Evolutionary conservation across 2,329 filamentous ascomycete species (phyloP).

Genomic region (Chrysoporthe cubensis): DNA sequence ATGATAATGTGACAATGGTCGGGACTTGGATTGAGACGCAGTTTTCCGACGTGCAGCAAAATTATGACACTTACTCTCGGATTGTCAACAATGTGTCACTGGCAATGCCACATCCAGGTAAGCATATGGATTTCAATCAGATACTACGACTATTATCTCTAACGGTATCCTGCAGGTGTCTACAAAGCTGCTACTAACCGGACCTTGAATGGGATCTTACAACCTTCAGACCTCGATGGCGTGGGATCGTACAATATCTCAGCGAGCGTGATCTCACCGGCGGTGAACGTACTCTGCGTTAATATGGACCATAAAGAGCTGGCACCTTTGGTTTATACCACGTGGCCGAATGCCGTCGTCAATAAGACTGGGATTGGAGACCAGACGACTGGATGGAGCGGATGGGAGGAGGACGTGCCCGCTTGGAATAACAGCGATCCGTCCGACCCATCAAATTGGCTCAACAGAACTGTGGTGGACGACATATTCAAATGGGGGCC

Average conservation of each 20-base stretch:
- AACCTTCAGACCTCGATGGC: slow-evolving; percentile 67
- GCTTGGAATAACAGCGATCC: slow-evolving; percentile 20
- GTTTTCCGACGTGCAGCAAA: slow-evolving; percentile 54
- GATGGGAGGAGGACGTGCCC: slow-evolving; percentile 48
- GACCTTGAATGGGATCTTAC: slow-evolving; percentile 66
- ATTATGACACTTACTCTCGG: slow-evolving; percentile 54
- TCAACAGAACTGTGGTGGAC: slow-evolving; percentile 66
- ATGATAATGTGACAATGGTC: slow-evolving; percentile 73
- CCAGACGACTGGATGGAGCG: slow-evolving; percentile 40
- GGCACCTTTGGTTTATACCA: slow-evolving; percentile 64
- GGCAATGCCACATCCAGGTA: slow-evolving; percentile 72
- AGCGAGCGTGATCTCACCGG: slow-evolving; percentile 72
- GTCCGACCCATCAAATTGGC: slow-evolving; percentile 41
- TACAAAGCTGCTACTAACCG: slow-evolving; percentile 65
- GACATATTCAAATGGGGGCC: slow-evolving; percentile 71
- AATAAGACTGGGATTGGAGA: slow-evolving; percentile 32
- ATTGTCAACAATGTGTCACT: slow-evolving; percentile 77
- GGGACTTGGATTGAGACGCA: slow-evolving; percentile 69
- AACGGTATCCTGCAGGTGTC: slow-evolving; percentile 48
- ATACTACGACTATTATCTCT: neutral
- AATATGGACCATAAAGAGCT: slow-evolving; percentile 66
- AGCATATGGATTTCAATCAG: neutral
- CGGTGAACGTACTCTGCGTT: slow-evolving; percentile 73
- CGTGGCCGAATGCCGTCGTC: slow-evolving; percentile 57
- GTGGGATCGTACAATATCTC: slow-evolving; percentile 70